These are phyloP conservation scores for Myriosclerotinia duriaeana DNA, from an alignment of 2,329 filamentous ascomycete species.

Conservation along the genomic window DNA sequence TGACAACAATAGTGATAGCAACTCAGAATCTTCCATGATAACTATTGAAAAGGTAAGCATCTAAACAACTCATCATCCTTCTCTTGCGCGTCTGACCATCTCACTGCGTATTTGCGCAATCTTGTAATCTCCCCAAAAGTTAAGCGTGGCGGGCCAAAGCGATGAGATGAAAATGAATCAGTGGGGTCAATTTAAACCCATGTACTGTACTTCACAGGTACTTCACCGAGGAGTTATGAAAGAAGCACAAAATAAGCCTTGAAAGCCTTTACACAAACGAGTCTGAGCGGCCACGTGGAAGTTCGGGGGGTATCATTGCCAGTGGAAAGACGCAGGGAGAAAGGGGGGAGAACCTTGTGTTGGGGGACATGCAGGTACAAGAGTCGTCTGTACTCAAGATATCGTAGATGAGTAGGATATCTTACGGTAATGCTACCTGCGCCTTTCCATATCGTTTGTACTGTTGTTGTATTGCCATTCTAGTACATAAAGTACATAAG, in stretches of 20 bases:
- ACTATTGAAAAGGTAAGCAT: not conserved
- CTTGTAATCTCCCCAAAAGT: constrained; percentile 12
- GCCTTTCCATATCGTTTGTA: constrained; percentile 12
- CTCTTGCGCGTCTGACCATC: constrained; percentile 2
- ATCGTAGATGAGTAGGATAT: not conserved
- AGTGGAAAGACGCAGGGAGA: constrained; percentile 9
- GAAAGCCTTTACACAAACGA: constrained; percentile 5
- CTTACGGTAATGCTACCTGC: constrained; percentile 17
- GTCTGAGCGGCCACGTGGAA: constrained; percentile 23
- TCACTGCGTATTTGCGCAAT: constrained; percentile 2
- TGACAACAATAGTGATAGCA: not conserved
- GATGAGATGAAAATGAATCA: constrained; percentile 8
- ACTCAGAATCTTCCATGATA: not conserved
- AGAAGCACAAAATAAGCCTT: constrained; percentile 4
- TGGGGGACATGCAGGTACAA: constrained; percentile 14
- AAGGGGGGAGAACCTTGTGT: constrained; percentile 3
- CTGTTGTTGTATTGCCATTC: not conserved
- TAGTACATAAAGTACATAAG: not conserved
- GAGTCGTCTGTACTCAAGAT: constrained; percentile 1
- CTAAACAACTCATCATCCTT: not conserved
- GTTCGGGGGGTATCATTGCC: constrained; percentile 13
- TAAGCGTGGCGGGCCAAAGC: constrained; percentile 16
- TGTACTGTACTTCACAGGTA: not conserved
- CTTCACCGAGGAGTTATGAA: not conserved
- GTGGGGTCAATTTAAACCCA: constrained; percentile 11